These are phyloP conservation scores for Gigaspora rosea DNA, from an alignment of 192 early-diverging fungal genomes.

Conservation along the genomic window DNA sequence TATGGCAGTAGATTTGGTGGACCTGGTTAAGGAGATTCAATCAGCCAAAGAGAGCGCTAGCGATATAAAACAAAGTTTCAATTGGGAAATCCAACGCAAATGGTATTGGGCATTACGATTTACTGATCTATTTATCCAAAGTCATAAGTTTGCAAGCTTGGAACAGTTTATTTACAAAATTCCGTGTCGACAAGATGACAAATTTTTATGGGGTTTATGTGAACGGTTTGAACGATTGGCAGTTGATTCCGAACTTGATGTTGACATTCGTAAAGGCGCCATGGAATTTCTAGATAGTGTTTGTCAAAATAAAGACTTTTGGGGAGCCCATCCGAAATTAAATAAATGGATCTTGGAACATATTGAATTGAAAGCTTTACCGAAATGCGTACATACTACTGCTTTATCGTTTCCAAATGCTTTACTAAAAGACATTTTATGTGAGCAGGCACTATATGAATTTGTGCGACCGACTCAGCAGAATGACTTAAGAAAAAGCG, in stretches of 20 bases:
- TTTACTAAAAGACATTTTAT: too few relatives aligned
- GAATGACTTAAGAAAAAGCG: neutral
- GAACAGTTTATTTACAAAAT: neutral
- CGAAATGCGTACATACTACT: neutral
- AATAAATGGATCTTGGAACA: neutral
- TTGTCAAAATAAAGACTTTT: neutral
- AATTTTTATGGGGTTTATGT: neutral
- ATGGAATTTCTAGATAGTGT: neutral
- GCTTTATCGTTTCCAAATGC: too few relatives aligned
- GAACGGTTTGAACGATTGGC: neutral
- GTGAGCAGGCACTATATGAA: too few relatives aligned
- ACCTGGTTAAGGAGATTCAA: too few relatives aligned
- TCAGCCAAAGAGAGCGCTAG: too few relatives aligned
- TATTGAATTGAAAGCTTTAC: neutral
- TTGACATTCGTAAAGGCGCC: neutral
- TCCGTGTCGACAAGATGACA: neutral
- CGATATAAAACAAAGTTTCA: too few relatives aligned
- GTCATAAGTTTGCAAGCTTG: neutral
- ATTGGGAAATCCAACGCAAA: neutral
- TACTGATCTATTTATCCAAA: neutral
- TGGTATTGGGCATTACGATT: neutral
- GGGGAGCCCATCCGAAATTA: neutral
- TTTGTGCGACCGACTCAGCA: too few relatives aligned
- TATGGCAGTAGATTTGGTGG: too few relatives aligned
- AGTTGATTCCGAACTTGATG: neutral